Evolutionary conservation across 495 filamentous ascomycete species (phyloP).

Genomic region (Rostrohypoxylon terebratum): DNA sequence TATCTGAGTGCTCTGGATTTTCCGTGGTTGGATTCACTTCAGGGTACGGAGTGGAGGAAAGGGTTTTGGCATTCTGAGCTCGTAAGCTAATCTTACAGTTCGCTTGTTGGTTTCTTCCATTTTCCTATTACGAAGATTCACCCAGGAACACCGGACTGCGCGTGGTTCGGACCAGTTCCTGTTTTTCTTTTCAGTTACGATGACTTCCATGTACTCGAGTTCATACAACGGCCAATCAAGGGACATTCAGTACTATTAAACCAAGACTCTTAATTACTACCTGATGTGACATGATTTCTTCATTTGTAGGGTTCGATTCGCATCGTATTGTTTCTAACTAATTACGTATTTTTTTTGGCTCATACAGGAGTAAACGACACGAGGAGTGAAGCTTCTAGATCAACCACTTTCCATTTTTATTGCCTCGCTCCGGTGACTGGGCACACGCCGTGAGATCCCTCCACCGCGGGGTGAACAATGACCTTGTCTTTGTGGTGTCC

Average conservation of each 20-base stretch:
- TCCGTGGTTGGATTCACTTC: neutral
- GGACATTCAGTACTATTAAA: neutral
- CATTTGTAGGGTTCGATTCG: neutral
- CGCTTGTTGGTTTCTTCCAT: neutral
- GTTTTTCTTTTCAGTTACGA: neutral
- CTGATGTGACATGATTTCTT: neutral
- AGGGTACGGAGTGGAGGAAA: neutral
- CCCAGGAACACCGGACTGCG: neutral
- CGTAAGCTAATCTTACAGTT: neutral
- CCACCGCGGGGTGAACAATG: conserved; percentile 54
- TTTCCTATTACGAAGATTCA: neutral
- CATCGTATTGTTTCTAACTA: neutral
- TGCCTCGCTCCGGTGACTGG: conserved; percentile 55
- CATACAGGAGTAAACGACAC: neutral
- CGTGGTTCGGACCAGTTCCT: neutral
- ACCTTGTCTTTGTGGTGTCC: conserved; percentile 61
- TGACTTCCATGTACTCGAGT: neutral
- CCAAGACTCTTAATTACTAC: neutral
- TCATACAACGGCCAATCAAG: neutral
- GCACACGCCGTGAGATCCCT: conserved; percentile 51
- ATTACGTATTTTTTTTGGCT: neutral
- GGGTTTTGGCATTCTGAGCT: neutral
- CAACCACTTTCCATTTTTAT: conserved; percentile 24
- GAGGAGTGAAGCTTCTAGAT: neutral
- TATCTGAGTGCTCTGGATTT: neutral